Evolutionary conservation across 345 rosid species (phyloP), one percentile per base, ranked within the genome.

Genomic region (Salix arbutifolia): DNA sequence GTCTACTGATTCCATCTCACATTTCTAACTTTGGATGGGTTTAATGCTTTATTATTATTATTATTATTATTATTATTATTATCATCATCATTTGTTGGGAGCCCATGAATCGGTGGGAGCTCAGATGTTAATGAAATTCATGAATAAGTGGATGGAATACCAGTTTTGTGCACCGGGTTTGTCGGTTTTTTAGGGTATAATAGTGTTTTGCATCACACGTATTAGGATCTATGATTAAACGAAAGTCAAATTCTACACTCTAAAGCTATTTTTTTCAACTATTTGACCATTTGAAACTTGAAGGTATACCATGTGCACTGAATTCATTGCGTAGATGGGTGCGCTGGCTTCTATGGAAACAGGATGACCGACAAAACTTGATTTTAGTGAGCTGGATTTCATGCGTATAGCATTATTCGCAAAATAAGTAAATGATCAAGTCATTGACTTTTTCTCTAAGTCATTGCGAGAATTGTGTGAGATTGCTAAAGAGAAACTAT

Each of bases 1-100:
- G 79, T 87, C 90, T 86, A 84, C 90, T 89, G 82, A 86, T 83
- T 74, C 89, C 88, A 86, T 87, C 81, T 25, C 89, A 86, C 86
- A 86, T 84, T 82, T 48, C 56, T 17, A 2, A 56, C 61, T 7
- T 56, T 9, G 13, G 13, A n/a, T 53, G 5, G 13, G 9, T 58
- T 58, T n/a, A 58, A 58, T n/a, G 60, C 21, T 19, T 7, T 0
- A 33, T 33, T 33, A 33, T 33, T 4, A 33, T n/a, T n/a, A n/a
- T 28, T 28, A 9, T 19, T 50, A 5, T 50, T 6, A 50, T 6
- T 0, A 19, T 53, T 21, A 21, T 53, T 4, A 58, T 50, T 6
- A 50, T 6, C 0, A 19, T 53, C 8, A 21, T 53, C 1, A 58
- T n/a, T 23, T 10, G 64, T 23, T 23, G 28, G 28, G 25, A n/a